Evolutionary conservation across 2,329 filamentous ascomycete genomes (phyloP).

Genomic region (Penicillium crustosum): DNA sequence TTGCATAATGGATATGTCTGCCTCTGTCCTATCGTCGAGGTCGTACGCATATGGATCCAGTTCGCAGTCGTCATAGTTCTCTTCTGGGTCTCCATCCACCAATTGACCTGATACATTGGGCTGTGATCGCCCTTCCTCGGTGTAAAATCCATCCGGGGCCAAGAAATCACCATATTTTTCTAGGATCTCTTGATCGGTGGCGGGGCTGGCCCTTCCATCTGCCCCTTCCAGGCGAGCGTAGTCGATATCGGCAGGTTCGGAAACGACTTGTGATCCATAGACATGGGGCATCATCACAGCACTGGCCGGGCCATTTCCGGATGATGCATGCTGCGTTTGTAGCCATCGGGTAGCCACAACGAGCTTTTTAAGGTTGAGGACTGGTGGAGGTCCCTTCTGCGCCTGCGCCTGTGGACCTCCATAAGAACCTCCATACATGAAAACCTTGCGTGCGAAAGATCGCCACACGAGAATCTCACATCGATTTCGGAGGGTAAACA

Average conservation of each 20-base stretch:
- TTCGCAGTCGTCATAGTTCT: conserved; percentile 47
- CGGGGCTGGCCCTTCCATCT: conserved; percentile 1
- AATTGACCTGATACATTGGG: conserved; percentile 26
- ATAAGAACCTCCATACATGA: conserved; percentile 73
- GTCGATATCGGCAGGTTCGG: conserved; percentile 34
- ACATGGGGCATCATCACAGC: conserved; percentile 13
- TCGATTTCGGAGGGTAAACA: conserved; percentile 72
- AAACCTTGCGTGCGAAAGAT: conserved; percentile 73
- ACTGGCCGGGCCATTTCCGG: conserved; percentile 7
- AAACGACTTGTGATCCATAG: conserved; percentile 33
- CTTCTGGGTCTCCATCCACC: conserved; percentile 31
- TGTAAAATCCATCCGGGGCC: conserved; percentile 36
- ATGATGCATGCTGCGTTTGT: conserved; percentile 47
- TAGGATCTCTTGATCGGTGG: conserved; percentile 16
- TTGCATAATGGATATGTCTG: conserved; percentile 42
- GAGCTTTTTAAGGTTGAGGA: conserved; percentile 70
- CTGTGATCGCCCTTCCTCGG: conserved; percentile 31
- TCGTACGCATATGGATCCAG: conserved; percentile 58
- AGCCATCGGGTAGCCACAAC: conserved; percentile 63
- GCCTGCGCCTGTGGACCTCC: conserved; percentile 48
- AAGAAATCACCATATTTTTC: conserved; percentile 39
- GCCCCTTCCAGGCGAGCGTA: conserved; percentile 27
- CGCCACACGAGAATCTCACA: conserved; percentile 84
- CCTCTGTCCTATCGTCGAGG: conserved; percentile 17
- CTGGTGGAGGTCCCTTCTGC: conserved; percentile 62